Evolutionary conservation across 306 rosid genomes (phyloP), one percentile per base, ranked within the genome.

Genomic region (Adenanthera pavonina): DNA sequence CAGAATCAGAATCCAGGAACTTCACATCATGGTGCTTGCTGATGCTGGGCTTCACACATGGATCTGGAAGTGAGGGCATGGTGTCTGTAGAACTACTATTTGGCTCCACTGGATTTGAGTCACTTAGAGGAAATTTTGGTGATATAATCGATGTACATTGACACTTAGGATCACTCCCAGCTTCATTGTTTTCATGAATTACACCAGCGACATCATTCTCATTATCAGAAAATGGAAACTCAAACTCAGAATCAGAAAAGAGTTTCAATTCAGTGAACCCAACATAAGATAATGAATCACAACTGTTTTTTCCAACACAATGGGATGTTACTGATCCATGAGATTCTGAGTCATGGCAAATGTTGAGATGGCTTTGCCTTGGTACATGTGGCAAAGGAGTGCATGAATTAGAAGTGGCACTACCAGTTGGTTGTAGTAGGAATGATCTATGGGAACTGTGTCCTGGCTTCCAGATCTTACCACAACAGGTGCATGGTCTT

Each of bases 231-330:
- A 85, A 82, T 53, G 78, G 86, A 75, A 87, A 69, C 72, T 91
- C 94, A 11, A 91, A 85, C 71, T 94, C 97, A 47, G 90, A 88
- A 80, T 94, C 98, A 75, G 98, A 89, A 81, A 14, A 51, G 62
- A 87, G 80, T 70, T 87, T 90, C 82, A 87, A 80, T 80, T 84
- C 85, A 17, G 70, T 70, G 85, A 82, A 87, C 34, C 89, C 89
- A 40, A 81, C 85, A 60, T 83, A 74, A 52, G 80, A 59, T 72
- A 85, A 74, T 60, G 78, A 74, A 79, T 81, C 89, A 57, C 49
- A 41, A 40, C 80, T 80, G 53, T 25, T 43, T 68, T 82, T 84
- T 69, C 73, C 83, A 41, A 77, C 53, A 72, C n/a, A 36, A 33
- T n/a, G 53, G 78, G 79, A 72, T 19, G 80, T 43, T 34, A 76